phyloP scores from a whole-genome alignment of 306 rosid genomes.

The Fragaria ananassa region DNA sequence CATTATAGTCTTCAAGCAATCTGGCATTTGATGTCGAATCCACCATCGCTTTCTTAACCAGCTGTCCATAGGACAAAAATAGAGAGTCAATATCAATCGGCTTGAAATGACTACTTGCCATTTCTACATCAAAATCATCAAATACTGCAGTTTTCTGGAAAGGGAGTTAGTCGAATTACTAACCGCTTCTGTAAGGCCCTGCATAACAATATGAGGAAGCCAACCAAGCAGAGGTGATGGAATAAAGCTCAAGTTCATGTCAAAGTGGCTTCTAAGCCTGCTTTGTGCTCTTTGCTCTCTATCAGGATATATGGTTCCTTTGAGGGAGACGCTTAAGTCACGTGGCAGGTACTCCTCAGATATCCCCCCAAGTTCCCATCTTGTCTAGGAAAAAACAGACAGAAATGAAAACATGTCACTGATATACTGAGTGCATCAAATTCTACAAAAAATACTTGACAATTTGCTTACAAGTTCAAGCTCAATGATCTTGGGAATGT shows the following conservation, averaged over 20 bases:
- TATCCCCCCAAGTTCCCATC: conserved; percentile 38
- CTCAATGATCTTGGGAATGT: conserved; percentile 39
- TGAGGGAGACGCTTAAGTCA: conserved; percentile 7
- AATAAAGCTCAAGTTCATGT: conserved; percentile 29
- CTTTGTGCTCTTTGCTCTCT: conserved; percentile 30
- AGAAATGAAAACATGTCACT: background rate
- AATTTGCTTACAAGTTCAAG: conserved; percentile 40
- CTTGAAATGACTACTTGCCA: background rate
- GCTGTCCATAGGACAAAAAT: conserved; percentile 24
- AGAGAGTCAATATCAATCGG: background rate
- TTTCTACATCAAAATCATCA: background rate
- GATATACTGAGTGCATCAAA: background rate
- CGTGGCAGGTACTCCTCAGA: background rate
- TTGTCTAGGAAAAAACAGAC: conserved; percentile 1
- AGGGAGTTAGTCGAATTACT: background rate
- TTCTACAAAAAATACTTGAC: background rate
- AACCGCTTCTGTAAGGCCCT: conserved; percentile 24
- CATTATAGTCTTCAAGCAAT: conserved; percentile 40
- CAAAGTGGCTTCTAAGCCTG: conserved; percentile 31
- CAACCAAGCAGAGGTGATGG: conserved; percentile 29
- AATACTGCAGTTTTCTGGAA: background rate
- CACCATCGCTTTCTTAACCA: conserved; percentile 27
- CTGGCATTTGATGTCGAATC: conserved; percentile 27
- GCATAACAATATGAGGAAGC: conserved; percentile 26
- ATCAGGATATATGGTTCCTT: conserved; percentile 35